Evolutionary conservation across 2,329 filamentous ascomycete genomes (phyloP).

Genomic region (Myriosclerotinia curreyana): DNA sequence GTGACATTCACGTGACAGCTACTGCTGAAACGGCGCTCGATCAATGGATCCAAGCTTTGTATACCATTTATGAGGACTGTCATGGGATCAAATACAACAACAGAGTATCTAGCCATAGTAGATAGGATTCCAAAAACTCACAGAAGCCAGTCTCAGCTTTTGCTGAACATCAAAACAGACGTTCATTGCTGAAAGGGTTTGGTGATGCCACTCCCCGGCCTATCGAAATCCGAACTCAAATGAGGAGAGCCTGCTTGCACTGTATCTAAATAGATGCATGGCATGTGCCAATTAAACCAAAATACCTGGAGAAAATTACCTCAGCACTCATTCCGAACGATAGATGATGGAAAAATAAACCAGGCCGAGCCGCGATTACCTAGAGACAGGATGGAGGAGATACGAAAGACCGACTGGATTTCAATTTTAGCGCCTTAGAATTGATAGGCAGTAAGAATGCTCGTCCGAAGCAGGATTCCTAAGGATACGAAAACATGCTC

Average conservation of each 20-base stretch:
- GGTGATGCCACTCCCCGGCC: neutral
- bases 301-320: neutral
- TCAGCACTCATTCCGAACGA: neutral
- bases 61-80: constrained; percentile 33
- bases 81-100: neutral
- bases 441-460: neutral
- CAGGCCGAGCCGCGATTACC: neutral
- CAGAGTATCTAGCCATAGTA: neutral
- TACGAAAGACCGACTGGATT: neutral
- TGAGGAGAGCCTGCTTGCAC: neutral
- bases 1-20: constrained; percentile 25
- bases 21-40: constrained; percentile 31
- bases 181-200: neutral
- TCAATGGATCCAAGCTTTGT: constrained; percentile 36
- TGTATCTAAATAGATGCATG: too few relatives aligned
- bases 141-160: neutral
- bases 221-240: neutral
- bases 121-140: neutral
- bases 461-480: neutral
- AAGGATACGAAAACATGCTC: neutral
- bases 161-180: neutral
- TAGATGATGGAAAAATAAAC: neutral
- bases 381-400: neutral
- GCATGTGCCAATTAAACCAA: too few relatives aligned
- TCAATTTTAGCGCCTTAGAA: neutral